A percentile compares a stretch with the other conserved stretches of the same genome.
phyloP scores from a whole-genome alignment of 345 rosid species.

The Tarenaya hassleriana region DNA sequence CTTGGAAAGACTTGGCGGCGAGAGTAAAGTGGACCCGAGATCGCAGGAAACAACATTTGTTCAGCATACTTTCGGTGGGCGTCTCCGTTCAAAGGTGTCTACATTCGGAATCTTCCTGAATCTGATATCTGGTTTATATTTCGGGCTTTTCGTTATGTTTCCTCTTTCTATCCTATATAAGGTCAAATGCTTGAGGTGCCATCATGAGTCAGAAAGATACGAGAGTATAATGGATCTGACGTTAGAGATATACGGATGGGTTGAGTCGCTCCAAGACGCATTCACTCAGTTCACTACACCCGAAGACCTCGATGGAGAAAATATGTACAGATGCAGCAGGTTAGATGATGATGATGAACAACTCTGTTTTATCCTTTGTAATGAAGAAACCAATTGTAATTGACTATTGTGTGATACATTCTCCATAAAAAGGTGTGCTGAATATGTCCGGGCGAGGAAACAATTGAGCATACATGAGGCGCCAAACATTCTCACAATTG shows the following conservation, averaged over 20 bases:
- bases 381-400: no score
- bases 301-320: constrained; percentile 84
- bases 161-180: constrained; percentile 20
- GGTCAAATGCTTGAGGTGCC: constrained; percentile 77
- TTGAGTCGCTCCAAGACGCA: constrained; percentile 75
- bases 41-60: constrained; percentile 81
- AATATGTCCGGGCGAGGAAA: constrained; percentile 73
- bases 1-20: constrained; percentile 74
- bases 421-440: constrained; percentile 48
- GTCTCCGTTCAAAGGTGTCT: constrained; percentile 62
- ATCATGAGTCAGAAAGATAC: constrained; percentile 70
- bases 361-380: not conserved
- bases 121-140: constrained; percentile 2
- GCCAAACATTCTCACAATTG: constrained; percentile 82
- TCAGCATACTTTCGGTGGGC: constrained; percentile 79
- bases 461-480: constrained; percentile 78
- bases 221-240: constrained; percentile 89
- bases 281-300: constrained; percentile 72
- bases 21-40: constrained; percentile 55
- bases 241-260: constrained; percentile 77
- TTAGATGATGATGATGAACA: no score
- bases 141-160: constrained; percentile 13
- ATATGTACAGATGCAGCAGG: constrained; percentile 92
- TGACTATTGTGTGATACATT: constrained; percentile 1
- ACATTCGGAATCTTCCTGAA: constrained; percentile 6